Percentiles rank a stretch among this genome's conserved stretches.
These are phyloP conservation scores for Aspergillus carlsbadensis DNA, from an alignment of 495 filamentous ascomycete genomes.

Conservation along the genomic window DNA sequence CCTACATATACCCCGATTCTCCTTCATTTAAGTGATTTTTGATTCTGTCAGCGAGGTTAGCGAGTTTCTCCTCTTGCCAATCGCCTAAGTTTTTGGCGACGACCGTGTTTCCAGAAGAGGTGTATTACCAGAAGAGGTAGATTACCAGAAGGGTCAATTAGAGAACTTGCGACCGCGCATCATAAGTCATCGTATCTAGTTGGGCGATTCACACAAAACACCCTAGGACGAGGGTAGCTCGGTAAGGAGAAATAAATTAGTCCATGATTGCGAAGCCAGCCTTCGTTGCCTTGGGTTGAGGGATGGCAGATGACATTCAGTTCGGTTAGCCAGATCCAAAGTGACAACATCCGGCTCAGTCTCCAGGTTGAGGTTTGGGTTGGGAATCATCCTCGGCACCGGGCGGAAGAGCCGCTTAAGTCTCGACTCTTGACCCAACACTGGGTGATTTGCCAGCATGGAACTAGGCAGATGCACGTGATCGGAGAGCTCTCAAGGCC, in stretches of 20 bases:
- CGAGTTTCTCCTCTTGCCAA: background rate
- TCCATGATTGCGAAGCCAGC: no score
- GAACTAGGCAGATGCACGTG: slow-evolving; percentile 29
- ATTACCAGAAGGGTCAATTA: no score
- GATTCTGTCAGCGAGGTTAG: background rate
- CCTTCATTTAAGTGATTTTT: background rate
- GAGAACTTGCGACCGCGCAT: no score
- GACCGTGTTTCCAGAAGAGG: background rate
- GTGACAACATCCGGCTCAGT: background rate
- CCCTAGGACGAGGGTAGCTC: no score
- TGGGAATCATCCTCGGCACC: background rate
- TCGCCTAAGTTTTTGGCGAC: background rate
- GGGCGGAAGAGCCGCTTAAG: background rate
- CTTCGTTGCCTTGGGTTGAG: no score
- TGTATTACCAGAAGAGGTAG: no score
- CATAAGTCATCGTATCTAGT: no score
- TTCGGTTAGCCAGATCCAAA: no score
- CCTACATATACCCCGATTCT: background rate
- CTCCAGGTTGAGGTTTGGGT: background rate
- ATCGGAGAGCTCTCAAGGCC: slow-evolving; percentile 32
- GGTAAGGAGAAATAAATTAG: no score
- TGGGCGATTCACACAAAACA: no score
- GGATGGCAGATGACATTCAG: no score
- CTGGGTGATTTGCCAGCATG: slow-evolving; percentile 21
- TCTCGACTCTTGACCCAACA: background rate